Conservation (phyloP, 2,329 filamentous ascomycete species). For the Aspergillus sp. region DNA sequence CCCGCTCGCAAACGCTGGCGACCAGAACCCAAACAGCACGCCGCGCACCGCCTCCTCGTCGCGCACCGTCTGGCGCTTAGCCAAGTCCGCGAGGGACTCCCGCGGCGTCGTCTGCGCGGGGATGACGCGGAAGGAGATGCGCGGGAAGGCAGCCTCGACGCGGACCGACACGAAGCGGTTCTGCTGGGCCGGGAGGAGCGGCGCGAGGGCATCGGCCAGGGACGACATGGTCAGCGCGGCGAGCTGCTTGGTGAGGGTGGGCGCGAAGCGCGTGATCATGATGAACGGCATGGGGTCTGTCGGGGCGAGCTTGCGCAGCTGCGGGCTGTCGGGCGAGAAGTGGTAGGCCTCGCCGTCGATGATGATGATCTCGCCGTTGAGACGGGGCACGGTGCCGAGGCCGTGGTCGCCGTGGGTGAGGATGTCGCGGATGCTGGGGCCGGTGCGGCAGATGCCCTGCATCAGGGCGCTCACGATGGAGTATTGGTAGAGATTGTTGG, state of each 20-base stretch:
- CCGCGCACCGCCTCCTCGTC: slow-evolving; percentile 38
- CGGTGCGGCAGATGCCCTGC: slow-evolving; percentile 41
- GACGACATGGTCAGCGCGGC: slow-evolving; percentile 1
- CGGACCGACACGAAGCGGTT: slow-evolving; percentile 13
- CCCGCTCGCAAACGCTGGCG: slow-evolving; percentile 40
- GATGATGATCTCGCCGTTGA: slow-evolving; percentile 47
- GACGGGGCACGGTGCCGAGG: slow-evolving; percentile 43
- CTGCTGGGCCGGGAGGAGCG: slow-evolving; percentile 8
- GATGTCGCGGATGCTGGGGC: slow-evolving; percentile 38
- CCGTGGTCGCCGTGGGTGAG: slow-evolving; percentile 43
- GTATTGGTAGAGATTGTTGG: slow-evolving; percentile 40
- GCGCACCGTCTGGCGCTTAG: slow-evolving; percentile 26
- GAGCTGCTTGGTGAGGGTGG: slow-evolving; percentile 18
- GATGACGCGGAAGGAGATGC: slow-evolving; percentile 6
- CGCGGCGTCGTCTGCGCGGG: slow-evolving; percentile 1
- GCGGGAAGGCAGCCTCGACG: neutral
- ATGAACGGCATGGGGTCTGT: slow-evolving; percentile 39
- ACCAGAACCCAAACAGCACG: slow-evolving; percentile 44
- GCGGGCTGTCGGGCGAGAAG: slow-evolving; percentile 36
- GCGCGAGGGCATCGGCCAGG: slow-evolving; percentile 2
- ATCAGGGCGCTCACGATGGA: slow-evolving; percentile 45
- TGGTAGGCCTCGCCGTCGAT: slow-evolving; percentile 44
- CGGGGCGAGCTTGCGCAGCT: slow-evolving; percentile 27
- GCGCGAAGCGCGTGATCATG: slow-evolving; percentile 29
- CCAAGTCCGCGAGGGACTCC: slow-evolving; percentile 10